Conservation (phyloP, 768 basidiomycete genomes). For the Rhizopogon sp. region DNA sequence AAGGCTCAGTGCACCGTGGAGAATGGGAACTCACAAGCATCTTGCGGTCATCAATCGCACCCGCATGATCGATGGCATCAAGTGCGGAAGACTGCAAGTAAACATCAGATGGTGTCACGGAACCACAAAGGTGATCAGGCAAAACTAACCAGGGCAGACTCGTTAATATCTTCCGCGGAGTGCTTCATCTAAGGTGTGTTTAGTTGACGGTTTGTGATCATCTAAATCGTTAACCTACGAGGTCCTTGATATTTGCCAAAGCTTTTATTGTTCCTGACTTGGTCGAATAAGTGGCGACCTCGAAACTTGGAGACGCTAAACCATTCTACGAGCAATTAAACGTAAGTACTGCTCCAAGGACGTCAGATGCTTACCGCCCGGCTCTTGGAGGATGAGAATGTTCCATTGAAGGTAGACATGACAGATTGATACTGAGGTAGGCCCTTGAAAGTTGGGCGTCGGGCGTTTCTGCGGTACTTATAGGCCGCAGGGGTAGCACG, state of each 20-base stretch:
- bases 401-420: conserved; percentile 23
- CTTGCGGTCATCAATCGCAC: conserved; percentile 73
- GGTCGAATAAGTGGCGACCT: conserved; percentile 3
- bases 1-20: background rate
- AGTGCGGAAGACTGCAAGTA: conserved; percentile 47
- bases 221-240: conserved; percentile 10
- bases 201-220: background rate
- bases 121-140: background rate
- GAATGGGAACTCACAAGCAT: conserved; percentile 48
- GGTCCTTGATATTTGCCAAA: conserved; percentile 22
- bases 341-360: background rate
- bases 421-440: background rate
- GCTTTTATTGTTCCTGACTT: conserved; percentile 20
- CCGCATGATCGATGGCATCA: conserved; percentile 54
- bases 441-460: background rate
- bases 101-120: background rate
- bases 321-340: background rate
- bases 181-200: conserved; percentile 20
- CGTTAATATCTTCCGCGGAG: conserved; percentile 22
- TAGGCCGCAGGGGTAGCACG: background rate
- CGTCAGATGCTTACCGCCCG: conserved; percentile 13
- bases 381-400: conserved; percentile 22
- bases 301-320: conserved; percentile 11
- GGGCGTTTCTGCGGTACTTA: background rate
- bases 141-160: conserved; percentile 21